Evolutionary conservation across 1,139 yeast genomes (phyloP).

Genomic region (Nadsonia commutata): DNA sequence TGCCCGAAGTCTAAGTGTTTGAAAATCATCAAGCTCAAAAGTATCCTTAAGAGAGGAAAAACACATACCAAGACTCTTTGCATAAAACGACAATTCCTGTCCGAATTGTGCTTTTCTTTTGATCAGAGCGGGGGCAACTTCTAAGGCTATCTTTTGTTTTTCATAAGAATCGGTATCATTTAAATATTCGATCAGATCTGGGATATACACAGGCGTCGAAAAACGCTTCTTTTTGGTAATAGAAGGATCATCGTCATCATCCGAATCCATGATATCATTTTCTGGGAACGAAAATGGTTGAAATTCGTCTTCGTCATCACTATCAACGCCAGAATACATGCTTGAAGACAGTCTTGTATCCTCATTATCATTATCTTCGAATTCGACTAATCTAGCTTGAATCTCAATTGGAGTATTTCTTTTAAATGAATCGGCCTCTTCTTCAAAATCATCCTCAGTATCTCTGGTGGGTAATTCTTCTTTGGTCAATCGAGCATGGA

Average conservation of each 20-base stretch:
- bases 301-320: constrained; percentile 13
- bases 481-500: neutral
- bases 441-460: constrained; percentile 3
- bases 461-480: constrained; percentile 1
- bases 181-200: constrained; percentile 45
- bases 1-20: constrained; percentile 33
- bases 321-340: constrained; percentile 8
- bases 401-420: neutral
- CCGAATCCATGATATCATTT: constrained; percentile 13
- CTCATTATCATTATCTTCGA: constrained; percentile 2
- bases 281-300: constrained; percentile 15
- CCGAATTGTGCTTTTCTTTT: constrained; percentile 38
- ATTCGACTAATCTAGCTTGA: neutral
- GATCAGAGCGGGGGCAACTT: constrained; percentile 38
- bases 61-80: constrained; percentile 31
- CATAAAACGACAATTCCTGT: constrained; percentile 37
- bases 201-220: constrained; percentile 43
- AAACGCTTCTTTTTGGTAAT: constrained; percentile 27
- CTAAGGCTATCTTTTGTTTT: constrained; percentile 37
- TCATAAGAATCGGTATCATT: constrained; percentile 30
- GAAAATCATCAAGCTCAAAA: constrained; percentile 36
- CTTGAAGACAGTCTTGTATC: constrained; percentile 58
- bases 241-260: constrained; percentile 37
- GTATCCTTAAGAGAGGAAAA: constrained; percentile 36
- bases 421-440: neutral